A percentile compares a stretch with the other conserved stretches of the same genome.
phyloP scores from a whole-genome alignment of 108 stramenopile species.

The Pseudonitzschia multistriata region DNA sequence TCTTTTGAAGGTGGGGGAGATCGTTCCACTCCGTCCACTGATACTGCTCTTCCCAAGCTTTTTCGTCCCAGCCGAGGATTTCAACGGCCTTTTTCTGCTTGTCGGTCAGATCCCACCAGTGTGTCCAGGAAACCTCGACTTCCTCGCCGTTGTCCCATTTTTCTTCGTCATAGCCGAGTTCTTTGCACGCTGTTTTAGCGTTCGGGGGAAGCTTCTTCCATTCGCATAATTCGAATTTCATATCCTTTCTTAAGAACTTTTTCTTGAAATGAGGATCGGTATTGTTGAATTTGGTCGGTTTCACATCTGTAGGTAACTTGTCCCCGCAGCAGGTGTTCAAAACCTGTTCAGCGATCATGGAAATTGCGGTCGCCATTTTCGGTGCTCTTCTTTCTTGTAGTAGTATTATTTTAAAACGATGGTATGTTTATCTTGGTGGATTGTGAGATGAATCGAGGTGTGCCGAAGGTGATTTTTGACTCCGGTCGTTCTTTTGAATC shows the following conservation, averaged over 20 bases:
- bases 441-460: background rate
- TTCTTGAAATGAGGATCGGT: background rate
- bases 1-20: constrained; percentile 41
- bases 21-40: constrained; percentile 46
- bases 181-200: constrained; percentile 45
- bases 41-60: constrained; percentile 56
- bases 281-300: background rate
- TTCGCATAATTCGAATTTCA: constrained; percentile 50
- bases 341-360: background rate
- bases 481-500: background rate
- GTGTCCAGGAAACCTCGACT: constrained; percentile 32
- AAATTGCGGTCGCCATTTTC: constrained; percentile 3
- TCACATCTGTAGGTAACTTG: background rate
- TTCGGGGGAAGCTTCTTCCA: constrained; percentile 49
- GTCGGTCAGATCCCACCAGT: constrained; percentile 52
- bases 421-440: background rate
- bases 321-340: background rate
- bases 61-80: constrained; percentile 55
- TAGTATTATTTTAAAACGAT: background rate
- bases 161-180: constrained; percentile 15
- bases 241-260: constrained; percentile 47
- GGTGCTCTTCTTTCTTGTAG: background rate
- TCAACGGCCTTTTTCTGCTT: constrained; percentile 41
- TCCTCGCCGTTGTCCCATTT: constrained; percentile 8
- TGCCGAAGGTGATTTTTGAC: background rate